A percentile compares a stretch with the other conserved stretches of the same genome.
Conservation (phyloP, 495 filamentous ascomycete species). For the Cercophora sp. region DNA sequence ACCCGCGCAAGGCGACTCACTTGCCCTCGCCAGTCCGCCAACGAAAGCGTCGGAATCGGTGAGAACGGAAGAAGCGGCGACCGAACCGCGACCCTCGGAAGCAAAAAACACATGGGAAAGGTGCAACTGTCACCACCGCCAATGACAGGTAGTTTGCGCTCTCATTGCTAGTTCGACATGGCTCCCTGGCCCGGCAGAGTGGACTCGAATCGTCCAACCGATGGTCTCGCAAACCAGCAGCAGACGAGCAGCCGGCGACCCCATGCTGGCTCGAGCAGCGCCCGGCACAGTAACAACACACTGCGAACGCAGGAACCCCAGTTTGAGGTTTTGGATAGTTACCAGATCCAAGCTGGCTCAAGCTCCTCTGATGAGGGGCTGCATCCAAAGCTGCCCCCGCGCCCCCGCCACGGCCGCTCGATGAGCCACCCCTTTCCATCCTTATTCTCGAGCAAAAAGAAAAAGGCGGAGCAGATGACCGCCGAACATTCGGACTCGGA, state of each 20-base stretch:
- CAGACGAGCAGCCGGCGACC: conserved; percentile 6
- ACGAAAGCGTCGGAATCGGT: too few species aligned
- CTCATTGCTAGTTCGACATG: conserved; percentile 26
- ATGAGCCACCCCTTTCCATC: conserved; percentile 74
- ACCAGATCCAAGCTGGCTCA: conserved; percentile 31
- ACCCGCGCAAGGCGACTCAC: too few species aligned
- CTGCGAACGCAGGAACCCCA: too few species aligned
- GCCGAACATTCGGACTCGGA: conserved; percentile 28
- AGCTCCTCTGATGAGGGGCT: conserved; percentile 43
- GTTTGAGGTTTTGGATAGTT: conserved; percentile 20
- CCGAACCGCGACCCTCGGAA: too few species aligned
- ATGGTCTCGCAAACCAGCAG: neutral
- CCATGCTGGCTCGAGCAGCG: conserved; percentile 3
- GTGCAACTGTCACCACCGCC: conserved; percentile 6
- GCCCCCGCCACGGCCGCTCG: conserved; percentile 58
- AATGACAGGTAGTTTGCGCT: neutral
- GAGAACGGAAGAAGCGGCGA: conserved; percentile 3
- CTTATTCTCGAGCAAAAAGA: conserved; percentile 56
- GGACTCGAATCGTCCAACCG: conserved; percentile 16
- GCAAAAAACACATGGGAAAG: too few species aligned
- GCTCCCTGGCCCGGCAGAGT: conserved; percentile 25
- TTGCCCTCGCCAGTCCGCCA: too few species aligned
- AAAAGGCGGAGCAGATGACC: conserved; percentile 29
- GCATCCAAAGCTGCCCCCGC: conserved; percentile 29
- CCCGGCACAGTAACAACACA: conserved; percentile 18